Conservation (phyloP, 2,329 filamentous ascomycete species). For the Dothiorella sarmentorum region DNA sequence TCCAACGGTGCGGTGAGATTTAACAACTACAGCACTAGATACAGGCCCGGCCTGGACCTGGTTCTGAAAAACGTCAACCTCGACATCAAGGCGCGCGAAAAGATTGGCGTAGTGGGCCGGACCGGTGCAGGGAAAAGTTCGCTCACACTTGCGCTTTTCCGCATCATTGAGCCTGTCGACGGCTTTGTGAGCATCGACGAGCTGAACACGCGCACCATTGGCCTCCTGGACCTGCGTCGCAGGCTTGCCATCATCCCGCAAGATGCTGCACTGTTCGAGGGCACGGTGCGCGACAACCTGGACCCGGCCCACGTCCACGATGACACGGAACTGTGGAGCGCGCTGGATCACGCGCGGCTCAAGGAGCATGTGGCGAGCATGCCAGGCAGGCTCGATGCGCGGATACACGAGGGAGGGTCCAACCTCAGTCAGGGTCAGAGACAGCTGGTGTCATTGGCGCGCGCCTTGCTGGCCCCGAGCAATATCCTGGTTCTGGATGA, state of each 20-base stretch:
- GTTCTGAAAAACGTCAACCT: conserved; percentile 91
- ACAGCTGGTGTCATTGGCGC: conserved; percentile 88
- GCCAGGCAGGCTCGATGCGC: conserved; percentile 85
- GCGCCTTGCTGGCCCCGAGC: conserved; percentile 88
- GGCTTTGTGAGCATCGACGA: conserved; percentile 87
- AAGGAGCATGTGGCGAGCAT: conserved; percentile 86
- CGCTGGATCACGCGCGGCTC: conserved; percentile 87
- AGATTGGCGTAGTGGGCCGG: conserved; percentile 94
- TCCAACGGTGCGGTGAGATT: conserved; percentile 84
- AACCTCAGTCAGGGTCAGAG: conserved; percentile 95
- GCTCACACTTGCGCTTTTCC: conserved; percentile 86
- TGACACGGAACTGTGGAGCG: conserved; percentile 96
- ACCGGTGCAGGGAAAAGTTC: conserved; percentile 97
- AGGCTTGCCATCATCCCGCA: conserved; percentile 96
- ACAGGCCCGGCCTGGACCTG: conserved; percentile 82
- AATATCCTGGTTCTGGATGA: conserved; percentile 97
- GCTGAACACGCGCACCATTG: conserved; percentile 85
- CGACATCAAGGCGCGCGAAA: conserved; percentile 92
- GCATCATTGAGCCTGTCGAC: conserved; percentile 83
- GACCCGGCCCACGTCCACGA: conserved; percentile 94
- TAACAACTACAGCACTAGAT: conserved; percentile 90
- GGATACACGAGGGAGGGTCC: conserved; percentile 90
- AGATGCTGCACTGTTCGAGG: conserved; percentile 93
- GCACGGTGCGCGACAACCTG: conserved; percentile 88
- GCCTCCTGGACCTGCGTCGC: conserved; percentile 80